These are phyloP conservation scores for Corniculantispora saksenae DNA, from an alignment of 2,329 filamentous ascomycete genomes.

Conservation along the genomic window DNA sequence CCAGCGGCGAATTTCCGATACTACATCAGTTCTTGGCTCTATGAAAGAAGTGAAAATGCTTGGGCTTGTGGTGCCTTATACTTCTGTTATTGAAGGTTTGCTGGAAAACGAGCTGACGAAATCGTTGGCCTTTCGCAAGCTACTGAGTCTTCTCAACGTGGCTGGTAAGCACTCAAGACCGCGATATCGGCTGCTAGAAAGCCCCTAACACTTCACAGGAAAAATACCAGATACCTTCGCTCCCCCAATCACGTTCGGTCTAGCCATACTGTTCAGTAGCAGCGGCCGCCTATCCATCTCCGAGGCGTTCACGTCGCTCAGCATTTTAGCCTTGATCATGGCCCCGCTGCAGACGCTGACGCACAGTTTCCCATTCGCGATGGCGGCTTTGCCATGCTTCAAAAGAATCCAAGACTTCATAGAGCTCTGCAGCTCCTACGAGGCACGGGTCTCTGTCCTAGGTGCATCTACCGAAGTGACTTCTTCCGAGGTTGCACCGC, in stretches of 20 bases:
- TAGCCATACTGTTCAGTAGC: background rate
- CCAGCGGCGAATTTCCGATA: conserved; percentile 29
- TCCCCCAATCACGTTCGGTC: conserved; percentile 25
- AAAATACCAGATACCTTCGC: conserved; percentile 20
- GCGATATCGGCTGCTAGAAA: background rate
- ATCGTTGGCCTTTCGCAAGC: conserved; percentile 25
- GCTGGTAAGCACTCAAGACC: conserved; percentile 1
- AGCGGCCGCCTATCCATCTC: background rate
- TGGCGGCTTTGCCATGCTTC: conserved; percentile 27
- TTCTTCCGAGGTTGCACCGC: background rate
- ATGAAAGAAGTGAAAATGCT: conserved; percentile 38
- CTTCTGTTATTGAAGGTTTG: conserved; percentile 21
- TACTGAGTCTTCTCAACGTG: conserved; percentile 21
- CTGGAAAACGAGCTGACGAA: conserved; percentile 23
- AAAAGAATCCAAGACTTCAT: conserved; percentile 26
- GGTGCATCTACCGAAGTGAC: background rate
- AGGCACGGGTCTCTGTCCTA: background rate
- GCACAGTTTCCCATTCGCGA: conserved; percentile 21
- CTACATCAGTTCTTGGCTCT: conserved; percentile 29
- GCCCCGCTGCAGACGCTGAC: conserved; percentile 23
- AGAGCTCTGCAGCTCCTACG: background rate
- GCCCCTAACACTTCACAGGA: background rate
- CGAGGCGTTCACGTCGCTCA: background rate
- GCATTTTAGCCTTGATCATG: background rate
- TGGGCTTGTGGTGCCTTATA: conserved; percentile 25